Base-by-base conservation (phyloP, 345 rosid species). In the Citrus mangshanensis region DNA sequence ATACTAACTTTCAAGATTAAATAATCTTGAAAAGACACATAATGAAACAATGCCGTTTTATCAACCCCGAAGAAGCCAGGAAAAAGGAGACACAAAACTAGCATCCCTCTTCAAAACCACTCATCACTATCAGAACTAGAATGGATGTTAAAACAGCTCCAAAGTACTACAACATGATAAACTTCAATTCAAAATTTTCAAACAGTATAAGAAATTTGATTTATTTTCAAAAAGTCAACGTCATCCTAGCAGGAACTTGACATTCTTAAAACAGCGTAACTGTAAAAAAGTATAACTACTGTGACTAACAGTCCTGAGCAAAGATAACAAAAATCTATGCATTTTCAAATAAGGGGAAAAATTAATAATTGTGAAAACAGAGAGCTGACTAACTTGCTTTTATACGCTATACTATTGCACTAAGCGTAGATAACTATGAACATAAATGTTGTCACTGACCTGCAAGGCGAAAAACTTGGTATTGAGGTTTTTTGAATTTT, bases 381-480 rank as follows among this genome's bases (percentile, higher is more conserved):
- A 51, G 4, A 51, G 35, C 24, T 54, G 30, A 24, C 38, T 5
- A 13, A 67, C 6, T 35, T 13, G 12, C 54, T 8, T 65, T 4
- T 34, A 18, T 66, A 6, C 30, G 5, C 27, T 55, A 76, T 4
- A 66, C 22, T n/a, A 30, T 5, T n/a, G 21, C 32, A 76, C 38
- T 30, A 62, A 54, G 72, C 1, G 22, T 59, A 75, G 28, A 51
- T 34, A 18, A 70, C 9, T 38, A 10, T 24, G 27, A 1, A 66
- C 21, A 34, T 66, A 38, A 49, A 35, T 25, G 68, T 22, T 27
- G 46, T 12, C 78, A 74, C 84, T 72, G 34, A 94, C 99, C 98
- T 94, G 98, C 77, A 97, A 88, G 79, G 99, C 97, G 76, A 92
- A 97, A 86, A 97, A 97, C 86, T 97, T 97, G 80, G 99, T 94